Conservation (phyloP, 768 basidiomycete genomes). For the Hypholoma fasciculare region DNA sequence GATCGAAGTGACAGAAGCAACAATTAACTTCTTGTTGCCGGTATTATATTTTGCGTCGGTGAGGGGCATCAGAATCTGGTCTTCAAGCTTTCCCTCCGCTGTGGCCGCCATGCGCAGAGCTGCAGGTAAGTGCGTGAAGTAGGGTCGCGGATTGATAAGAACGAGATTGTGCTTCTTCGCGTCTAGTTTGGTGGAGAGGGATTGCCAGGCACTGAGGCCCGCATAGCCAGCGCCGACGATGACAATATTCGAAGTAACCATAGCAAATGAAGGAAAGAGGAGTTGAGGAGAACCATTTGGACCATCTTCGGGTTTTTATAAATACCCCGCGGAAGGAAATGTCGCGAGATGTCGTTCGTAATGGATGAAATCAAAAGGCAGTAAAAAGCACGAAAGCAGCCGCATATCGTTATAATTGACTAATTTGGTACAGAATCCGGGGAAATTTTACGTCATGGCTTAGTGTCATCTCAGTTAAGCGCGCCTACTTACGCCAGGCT, state of each 20-base stretch:
- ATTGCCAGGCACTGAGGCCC: conserved; percentile 32
- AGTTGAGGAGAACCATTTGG: no score
- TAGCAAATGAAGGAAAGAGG: background rate
- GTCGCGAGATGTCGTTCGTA: no score
- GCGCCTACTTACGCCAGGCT: no score
- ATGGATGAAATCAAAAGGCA: no score
- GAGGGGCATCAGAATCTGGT: conserved; percentile 49
- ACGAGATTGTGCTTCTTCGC: conserved; percentile 46
- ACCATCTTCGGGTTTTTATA: no score
- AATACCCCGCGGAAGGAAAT: no score
- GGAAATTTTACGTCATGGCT: no score
- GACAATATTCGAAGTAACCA: conserved; percentile 23
- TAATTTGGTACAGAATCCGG: no score
- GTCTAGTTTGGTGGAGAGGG: conserved; percentile 51
- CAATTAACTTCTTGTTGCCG: conserved; percentile 46
- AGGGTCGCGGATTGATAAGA: conserved; percentile 54
- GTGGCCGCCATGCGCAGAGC: conserved; percentile 54
- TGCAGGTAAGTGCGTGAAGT: conserved; percentile 48
- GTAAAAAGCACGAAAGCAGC: no score
- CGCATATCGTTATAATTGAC: no score
- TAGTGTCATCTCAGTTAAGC: no score
- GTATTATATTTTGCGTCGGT: conserved; percentile 44
- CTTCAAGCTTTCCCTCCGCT: conserved; percentile 40
- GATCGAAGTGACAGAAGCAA: conserved; percentile 35
- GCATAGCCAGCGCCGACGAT: conserved; percentile 54